A percentile compares a stretch with the other conserved stretches of the same genome.
These are phyloP conservation scores for Emmonsiellopsis sp. DNA, from an alignment of 2,329 filamentous ascomycete species.

Conservation along the genomic window DNA sequence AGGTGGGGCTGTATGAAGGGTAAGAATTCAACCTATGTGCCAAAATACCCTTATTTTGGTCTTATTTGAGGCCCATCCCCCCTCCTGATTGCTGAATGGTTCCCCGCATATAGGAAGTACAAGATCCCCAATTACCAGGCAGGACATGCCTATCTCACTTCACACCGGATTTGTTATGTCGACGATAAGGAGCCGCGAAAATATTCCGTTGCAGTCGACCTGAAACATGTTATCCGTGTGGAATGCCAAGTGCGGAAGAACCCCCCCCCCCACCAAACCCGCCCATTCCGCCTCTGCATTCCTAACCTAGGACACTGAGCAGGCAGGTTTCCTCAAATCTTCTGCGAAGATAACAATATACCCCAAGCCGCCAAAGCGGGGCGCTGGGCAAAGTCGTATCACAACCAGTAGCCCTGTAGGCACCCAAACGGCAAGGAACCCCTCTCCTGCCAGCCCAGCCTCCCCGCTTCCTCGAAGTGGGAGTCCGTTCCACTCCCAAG, in stretches of 20 bases:
- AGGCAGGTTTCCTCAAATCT: slow-evolving; percentile 90
- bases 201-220: slow-evolving; percentile 72
- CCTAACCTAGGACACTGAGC: slow-evolving; percentile 12
- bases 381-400: slow-evolving; percentile 24
- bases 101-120: slow-evolving; percentile 59
- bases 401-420: not conserved
- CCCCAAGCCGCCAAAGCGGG: slow-evolving; percentile 51
- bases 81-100: not conserved
- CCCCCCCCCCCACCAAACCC: slow-evolving; percentile 3
- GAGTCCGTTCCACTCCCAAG: slow-evolving; percentile 24
- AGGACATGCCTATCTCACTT: slow-evolving; percentile 92
- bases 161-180: slow-evolving; percentile 91
- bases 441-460: slow-evolving; percentile 25
- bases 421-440: slow-evolving; percentile 2
- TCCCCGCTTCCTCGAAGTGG: slow-evolving; percentile 22
- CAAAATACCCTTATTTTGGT: slow-evolving; percentile 6
- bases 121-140: slow-evolving; percentile 92
- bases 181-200: slow-evolving; percentile 78
- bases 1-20: slow-evolving; percentile 96
- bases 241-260: slow-evolving; percentile 66
- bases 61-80: not conserved
- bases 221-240: slow-evolving; percentile 83
- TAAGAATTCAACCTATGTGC: slow-evolving; percentile 39
- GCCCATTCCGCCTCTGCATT: not conserved
- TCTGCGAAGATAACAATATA: slow-evolving; percentile 86